Evolutionary conservation across 2,329 filamentous ascomycete genomes (phyloP), one percentile per base, ranked within the genome.

Genomic region (Talaromyces pinophilus): DNA sequence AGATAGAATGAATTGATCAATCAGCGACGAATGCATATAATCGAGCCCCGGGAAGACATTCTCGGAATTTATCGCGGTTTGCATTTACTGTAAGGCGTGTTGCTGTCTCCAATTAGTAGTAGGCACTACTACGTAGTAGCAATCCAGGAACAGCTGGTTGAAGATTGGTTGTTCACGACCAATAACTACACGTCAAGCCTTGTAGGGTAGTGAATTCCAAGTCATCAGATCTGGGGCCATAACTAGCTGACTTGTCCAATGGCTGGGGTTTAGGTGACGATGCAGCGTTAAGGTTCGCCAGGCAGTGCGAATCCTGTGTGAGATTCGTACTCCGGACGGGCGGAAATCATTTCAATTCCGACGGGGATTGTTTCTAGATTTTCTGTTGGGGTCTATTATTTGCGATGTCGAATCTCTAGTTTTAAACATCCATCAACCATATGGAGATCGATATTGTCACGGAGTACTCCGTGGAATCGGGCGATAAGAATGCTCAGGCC

Each of bases 71-170:
- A n/a, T n/a, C n/a, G n/a, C n/a, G n/a, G n/a, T n/a, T n/a, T n/a
- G n/a, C n/a, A n/a, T n/a, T n/a, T n/a, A n/a, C n/a, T n/a, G n/a
- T n/a, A n/a, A n/a, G n/a, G n/a, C n/a, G n/a, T n/a, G n/a, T n/a
- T n/a, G n/a, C n/a, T n/a, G n/a, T n/a, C n/a, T n/a, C n/a, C n/a
- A 57, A 57, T 35, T 5, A 57, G 8, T 15, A 38, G 33, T 22
- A 17, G 30, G n/a, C 10, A n/a, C n/a, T n/a, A n/a, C n/a, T n/a
- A n/a, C n/a, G n/a, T n/a, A n/a, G n/a, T 25, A 17, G n/a, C 25
- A 30, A 62, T 66, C 28, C 64, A 66, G 64, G 64, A 63, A 66
- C 59, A 66, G 52, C 30, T 57, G 33, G 19, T 8, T 17, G 17
- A 48, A 42, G 50, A 66, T 66, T 63, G 64, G 64, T 40, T 28